Percentiles rank a stretch among this genome's conserved stretches.
These are phyloP conservation scores for Melanogaster broomeanus DNA, from an alignment of 768 basidiomycete species.

Conservation along the genomic window DNA sequence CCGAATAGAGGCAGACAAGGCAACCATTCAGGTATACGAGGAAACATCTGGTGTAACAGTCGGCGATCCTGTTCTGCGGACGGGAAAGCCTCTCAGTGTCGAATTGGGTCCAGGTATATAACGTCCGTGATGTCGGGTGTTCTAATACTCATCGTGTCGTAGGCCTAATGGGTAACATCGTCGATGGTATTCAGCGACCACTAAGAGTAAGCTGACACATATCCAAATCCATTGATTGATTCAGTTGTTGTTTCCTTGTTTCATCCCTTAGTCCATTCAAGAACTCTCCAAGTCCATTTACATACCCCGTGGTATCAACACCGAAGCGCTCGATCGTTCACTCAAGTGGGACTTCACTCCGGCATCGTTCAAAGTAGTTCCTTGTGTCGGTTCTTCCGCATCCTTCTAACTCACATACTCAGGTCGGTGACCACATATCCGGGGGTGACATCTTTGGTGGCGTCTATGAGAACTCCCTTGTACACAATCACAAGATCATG, in stretches of 20 bases:
- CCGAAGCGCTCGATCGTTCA: conserved; percentile 85
- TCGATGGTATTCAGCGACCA: conserved; percentile 95
- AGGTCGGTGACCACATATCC: conserved; percentile 96
- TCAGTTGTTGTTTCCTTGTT: conserved; percentile 37
- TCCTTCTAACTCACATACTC: conserved; percentile 7
- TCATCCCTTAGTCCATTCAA: conserved; percentile 81
- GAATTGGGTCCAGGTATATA: conserved; percentile 92
- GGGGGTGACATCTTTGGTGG: conserved; percentile 96
- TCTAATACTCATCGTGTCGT: conserved; percentile 3
- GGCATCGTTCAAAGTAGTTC: conserved; percentile 65
- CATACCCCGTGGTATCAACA: conserved; percentile 98
- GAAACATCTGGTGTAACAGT: conserved; percentile 99
- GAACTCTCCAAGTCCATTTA: conserved; percentile 98
- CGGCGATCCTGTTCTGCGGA: conserved; percentile 95
- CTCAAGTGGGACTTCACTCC: conserved; percentile 97
- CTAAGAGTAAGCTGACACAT: conserved; percentile 59
- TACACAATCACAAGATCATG: conserved; percentile 98
- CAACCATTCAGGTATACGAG: conserved; percentile 98
- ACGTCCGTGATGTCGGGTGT: neutral
- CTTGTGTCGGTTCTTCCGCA: neutral
- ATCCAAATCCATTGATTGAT: conserved; percentile 2
- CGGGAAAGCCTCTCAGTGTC: conserved; percentile 96
- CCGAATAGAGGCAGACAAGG: conserved; percentile 96
- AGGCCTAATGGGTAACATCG: conserved; percentile 99
- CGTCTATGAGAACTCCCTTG: conserved; percentile 96